Base-by-base conservation (phyloP, 2,329 filamentous ascomycete species). In the Aaosphaeria arxii region DNA sequence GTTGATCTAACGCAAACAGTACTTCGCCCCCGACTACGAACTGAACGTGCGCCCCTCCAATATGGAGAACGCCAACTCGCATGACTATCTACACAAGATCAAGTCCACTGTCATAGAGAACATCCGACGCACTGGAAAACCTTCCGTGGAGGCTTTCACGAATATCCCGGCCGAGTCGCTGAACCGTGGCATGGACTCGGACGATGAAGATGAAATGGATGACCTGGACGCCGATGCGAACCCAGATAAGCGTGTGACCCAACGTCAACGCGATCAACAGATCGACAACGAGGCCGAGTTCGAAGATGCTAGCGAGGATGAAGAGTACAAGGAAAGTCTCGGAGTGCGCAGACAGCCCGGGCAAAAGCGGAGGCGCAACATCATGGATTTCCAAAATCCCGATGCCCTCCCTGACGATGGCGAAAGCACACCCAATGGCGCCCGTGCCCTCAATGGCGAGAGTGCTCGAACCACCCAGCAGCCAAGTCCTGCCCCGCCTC, bases 191-290 rank as follows among this genome's bases (percentile, higher is more conserved):
- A 78, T 83, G 67, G 82, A 85, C 45, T 83, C 85, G 24, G 84
- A 87, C 50, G 80, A 79, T 31, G 84, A 87, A 61, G 84, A 81
- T 17, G 77, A 81, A 33, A 72, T 85, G 38, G 84, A 73, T 51
- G 84, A 87, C 56, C 58, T 89, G 1, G 91, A 97, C 54, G 89
- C 90, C 45, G 91, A 96, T 55, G 82, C 89, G 58, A 91, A 94
- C 66, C 87, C 89, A 58, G 92, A 97, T 64, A 82, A 82, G 47
- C 86, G 92, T 29, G 84, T 86, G 71, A 95, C 90, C 0, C 82
- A 94, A 68, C 86, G 89, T 33, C 83, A 86, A 54, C 91, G 88
- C 77, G 92, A 97, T 54, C 85, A 91, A 69, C 85, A 82, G 43
- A 80, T 90, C 29, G 81, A 85, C 45, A 83, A 88, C 49, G 83